Percentiles rank a stretch among this genome's conserved stretches.
Conservation (phyloP, 192 early-diverging fungal genomes). For the Umbelopsis isabellina region DNA sequence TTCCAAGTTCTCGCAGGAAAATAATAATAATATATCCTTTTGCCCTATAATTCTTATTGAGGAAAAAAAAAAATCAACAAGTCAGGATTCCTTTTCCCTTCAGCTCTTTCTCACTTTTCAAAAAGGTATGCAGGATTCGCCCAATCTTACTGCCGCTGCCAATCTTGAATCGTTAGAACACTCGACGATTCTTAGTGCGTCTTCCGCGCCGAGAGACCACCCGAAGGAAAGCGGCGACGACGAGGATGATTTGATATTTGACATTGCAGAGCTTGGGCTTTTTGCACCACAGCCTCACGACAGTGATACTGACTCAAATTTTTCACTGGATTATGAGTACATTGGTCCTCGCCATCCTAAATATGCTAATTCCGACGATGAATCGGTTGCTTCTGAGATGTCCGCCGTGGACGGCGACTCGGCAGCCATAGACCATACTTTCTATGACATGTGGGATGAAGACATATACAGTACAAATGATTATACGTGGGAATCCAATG, state of each 20-base stretch:
- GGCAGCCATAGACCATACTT: not conserved
- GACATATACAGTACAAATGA: conserved; percentile 40
- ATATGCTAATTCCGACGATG: conserved; percentile 29
- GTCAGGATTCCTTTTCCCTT: too few species aligned
- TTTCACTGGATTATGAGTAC: conserved; percentile 40
- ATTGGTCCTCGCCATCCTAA: conserved; percentile 35
- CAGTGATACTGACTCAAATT: conserved; percentile 26
- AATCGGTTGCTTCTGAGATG: conserved; percentile 36
- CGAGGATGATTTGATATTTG: conserved; percentile 17
- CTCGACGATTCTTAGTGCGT: not conserved
- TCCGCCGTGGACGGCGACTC: not conserved
- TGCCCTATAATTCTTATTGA: too few species aligned
- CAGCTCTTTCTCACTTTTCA: conserved; percentile 4
- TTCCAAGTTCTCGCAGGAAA: conserved; percentile 8
- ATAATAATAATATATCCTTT: not conserved
- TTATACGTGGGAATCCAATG: conserved; percentile 42
- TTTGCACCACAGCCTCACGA: conserved; percentile 8
- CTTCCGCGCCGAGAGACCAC: not conserved
- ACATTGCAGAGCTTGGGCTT: conserved; percentile 5
- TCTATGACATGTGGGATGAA: conserved; percentile 45
- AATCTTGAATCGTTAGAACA: conserved; percentile 15
- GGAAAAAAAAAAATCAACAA: too few species aligned
- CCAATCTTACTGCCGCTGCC: conserved; percentile 15
- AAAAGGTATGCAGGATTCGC: conserved; percentile 20
- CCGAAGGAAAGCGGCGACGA: not conserved